Conservation (phyloP, 352 stramenopile species). For the Globisporangium paroecandrum region DNA sequence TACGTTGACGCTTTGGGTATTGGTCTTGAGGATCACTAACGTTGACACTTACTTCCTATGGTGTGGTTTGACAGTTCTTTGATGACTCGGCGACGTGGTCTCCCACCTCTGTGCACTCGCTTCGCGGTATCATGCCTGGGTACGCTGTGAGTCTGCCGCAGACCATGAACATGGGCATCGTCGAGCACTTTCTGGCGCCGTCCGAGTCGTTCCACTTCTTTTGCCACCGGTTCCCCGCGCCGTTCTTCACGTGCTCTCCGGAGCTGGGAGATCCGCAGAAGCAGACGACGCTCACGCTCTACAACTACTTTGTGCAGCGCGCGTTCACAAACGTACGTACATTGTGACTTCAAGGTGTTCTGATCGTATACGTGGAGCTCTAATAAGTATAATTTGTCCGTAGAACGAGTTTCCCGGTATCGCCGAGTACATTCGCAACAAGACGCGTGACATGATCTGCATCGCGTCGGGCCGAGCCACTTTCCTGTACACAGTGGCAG, state of each 20-base stretch:
- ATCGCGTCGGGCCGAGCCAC: slow-evolving; percentile 13
- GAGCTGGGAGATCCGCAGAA: slow-evolving; percentile 1
- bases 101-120: slow-evolving; percentile 31
- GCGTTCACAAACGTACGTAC: slow-evolving; percentile 58
- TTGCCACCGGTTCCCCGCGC: slow-evolving; percentile 52
- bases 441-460: slow-evolving; percentile 68
- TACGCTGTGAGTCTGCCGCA: slow-evolving; percentile 48
- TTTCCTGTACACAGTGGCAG: neutral
- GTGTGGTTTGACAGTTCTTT: slow-evolving; percentile 35
- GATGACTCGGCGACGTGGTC: slow-evolving; percentile 30
- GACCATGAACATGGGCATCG: slow-evolving; percentile 46
- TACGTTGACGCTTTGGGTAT: neutral
- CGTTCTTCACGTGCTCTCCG: slow-evolving; percentile 53
- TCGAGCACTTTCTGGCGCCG: slow-evolving; percentile 71
- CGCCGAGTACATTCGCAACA: slow-evolving; percentile 70
- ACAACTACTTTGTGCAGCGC: slow-evolving; percentile 79
- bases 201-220: slow-evolving; percentile 73
- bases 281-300: slow-evolving; percentile 42
- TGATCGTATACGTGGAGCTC: neutral
- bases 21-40: neutral
- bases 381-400: neutral
- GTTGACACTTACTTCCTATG: neutral
- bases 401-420: slow-evolving; percentile 78
- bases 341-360: neutral
- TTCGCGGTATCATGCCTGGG: slow-evolving; percentile 57